These are phyloP conservation scores for Wickerhamiella australiensis DNA, from an alignment of 805 yeast genomes.

Conservation along the genomic window DNA sequence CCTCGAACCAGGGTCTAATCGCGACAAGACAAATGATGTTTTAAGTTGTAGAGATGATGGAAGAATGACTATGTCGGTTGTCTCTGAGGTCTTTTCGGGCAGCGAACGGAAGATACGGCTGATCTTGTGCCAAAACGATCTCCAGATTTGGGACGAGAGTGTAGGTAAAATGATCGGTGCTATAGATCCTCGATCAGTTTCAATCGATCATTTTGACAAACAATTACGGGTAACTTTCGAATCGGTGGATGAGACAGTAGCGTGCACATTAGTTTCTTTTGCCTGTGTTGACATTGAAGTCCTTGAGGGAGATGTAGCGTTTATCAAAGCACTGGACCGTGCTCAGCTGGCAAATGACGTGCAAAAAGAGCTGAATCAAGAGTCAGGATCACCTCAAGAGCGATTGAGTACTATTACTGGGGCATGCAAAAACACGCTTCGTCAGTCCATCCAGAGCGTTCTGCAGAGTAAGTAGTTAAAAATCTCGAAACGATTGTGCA, in stretches of 20 bases:
- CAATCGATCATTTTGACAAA: neutral
- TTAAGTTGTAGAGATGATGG: neutral
- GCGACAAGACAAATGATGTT: constrained; percentile 8
- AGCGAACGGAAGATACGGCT: constrained; percentile 8
- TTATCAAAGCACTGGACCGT: neutral
- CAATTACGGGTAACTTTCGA: constrained; percentile 2
- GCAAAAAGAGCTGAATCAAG: neutral
- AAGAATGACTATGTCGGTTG: constrained; percentile 6
- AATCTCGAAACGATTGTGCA: neutral
- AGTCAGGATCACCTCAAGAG: neutral
- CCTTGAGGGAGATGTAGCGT: neutral
- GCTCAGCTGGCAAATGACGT: neutral
- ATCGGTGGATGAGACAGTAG: constrained; percentile 9
- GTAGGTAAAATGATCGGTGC: constrained; percentile 8
- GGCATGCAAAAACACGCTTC: neutral
- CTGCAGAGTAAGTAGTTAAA: neutral
- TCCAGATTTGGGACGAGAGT: constrained; percentile 15
- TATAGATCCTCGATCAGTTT: neutral
- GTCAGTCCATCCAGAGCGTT: neutral
- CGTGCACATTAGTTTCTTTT: constrained; percentile 4
- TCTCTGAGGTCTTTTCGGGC: constrained; percentile 9
- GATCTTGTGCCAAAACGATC: neutral
- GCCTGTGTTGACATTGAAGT: neutral
- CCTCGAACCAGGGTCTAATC: constrained; percentile 8
- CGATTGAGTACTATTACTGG: neutral